These are phyloP conservation scores for Mortierella sp. DNA, from an alignment of 371 early-diverging fungal genomes.

Conservation along the genomic window DNA sequence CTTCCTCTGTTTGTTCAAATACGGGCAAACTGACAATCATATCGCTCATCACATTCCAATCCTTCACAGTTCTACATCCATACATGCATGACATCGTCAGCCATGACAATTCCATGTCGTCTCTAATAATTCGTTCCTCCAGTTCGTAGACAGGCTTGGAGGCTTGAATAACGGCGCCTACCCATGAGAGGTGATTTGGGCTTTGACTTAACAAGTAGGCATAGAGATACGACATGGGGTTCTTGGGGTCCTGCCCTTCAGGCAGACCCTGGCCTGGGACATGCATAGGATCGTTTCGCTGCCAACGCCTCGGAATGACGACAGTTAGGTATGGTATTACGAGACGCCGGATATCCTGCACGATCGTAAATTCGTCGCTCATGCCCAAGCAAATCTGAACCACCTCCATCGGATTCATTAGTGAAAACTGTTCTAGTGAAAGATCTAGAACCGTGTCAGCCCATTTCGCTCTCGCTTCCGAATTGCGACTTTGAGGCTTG, in stretches of 20 bases:
- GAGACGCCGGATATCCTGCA: constrained; percentile 62
- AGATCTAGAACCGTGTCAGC: constrained; percentile 46
- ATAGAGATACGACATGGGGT: constrained; percentile 55
- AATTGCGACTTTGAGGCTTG: constrained; percentile 44
- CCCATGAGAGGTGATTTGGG: constrained; percentile 64
- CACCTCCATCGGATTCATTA: constrained; percentile 65
- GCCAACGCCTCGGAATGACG: constrained; percentile 50
- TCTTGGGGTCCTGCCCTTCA: constrained; percentile 33
- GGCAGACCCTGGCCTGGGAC: constrained; percentile 44
- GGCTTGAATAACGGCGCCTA: constrained; percentile 65
- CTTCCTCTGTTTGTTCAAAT: constrained; percentile 63
- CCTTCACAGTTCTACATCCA: constrained; percentile 59
- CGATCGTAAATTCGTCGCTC: constrained; percentile 60
- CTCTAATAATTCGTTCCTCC: constrained; percentile 72
- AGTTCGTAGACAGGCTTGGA: constrained; percentile 67
- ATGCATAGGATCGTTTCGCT: constrained; percentile 26
- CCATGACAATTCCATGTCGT: constrained; percentile 68
- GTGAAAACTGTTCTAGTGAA: constrained; percentile 56
- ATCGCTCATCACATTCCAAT: constrained; percentile 64
- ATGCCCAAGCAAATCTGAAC: constrained; percentile 63
- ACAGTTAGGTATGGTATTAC: constrained; percentile 73
- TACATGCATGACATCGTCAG: constrained; percentile 70
- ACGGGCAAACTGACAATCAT: constrained; percentile 75
- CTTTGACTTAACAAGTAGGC: constrained; percentile 46
- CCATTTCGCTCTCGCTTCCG: constrained; percentile 23